Conservation (phyloP, 169 alveolate species). For the Plasmodium adleri region DNA sequence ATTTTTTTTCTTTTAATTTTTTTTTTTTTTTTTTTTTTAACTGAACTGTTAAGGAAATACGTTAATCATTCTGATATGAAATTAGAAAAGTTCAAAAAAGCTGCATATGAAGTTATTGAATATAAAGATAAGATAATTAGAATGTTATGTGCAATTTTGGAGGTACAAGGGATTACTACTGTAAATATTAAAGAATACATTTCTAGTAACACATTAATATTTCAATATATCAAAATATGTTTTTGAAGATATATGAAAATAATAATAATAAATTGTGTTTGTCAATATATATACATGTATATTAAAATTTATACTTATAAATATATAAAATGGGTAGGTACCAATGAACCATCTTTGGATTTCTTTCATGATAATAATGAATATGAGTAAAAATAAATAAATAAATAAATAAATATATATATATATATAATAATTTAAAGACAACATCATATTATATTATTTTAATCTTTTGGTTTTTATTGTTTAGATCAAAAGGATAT, state of each 20-base stretch:
- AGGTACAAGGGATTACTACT: slow-evolving; percentile 69
- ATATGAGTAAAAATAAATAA: slow-evolving; percentile 34
- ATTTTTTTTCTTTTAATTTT: slow-evolving; percentile 12
- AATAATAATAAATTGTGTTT: too few species aligned
- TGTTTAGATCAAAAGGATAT: slow-evolving; percentile 30
- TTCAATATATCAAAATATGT: too few species aligned
- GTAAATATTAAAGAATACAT: slow-evolving; percentile 60
- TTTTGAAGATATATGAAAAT: too few species aligned
- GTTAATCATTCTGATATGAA: slow-evolving; percentile 20
- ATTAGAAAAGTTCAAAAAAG: slow-evolving; percentile 58
- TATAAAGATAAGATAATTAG: slow-evolving; percentile 59
- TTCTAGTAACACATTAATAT: slow-evolving; percentile 29
- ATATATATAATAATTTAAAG: neutral
- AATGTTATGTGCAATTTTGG: slow-evolving; percentile 71
- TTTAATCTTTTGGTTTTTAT: neutral
- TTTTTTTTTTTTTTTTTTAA: slow-evolving; percentile 21
- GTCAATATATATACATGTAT: neutral
- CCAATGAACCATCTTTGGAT: neutral
- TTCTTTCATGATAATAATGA: slow-evolving; percentile 11
- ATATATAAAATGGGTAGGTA: slow-evolving; percentile 20
- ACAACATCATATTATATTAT: neutral
- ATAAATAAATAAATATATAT: neutral
- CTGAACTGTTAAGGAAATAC: slow-evolving; percentile 24
- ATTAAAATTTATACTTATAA: neutral
- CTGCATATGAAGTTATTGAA: slow-evolving; percentile 56